Evolutionary conservation across 208 protist genomes (phyloP).

Genomic region (Wallacemonas sp.): DNA sequence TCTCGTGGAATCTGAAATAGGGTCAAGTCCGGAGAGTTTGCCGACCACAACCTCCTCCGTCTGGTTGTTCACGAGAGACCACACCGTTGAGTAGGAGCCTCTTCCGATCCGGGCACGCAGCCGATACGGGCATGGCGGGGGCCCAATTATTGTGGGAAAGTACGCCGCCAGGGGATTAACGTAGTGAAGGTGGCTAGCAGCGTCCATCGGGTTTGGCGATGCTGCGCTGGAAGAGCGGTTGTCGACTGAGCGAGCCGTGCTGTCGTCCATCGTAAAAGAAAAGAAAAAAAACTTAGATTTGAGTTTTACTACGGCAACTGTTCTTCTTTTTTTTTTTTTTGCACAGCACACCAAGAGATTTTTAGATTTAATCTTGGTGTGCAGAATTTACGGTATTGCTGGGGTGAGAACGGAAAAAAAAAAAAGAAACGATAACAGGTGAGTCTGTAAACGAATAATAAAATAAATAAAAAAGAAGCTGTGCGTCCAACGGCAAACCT

Average conservation of each 20-base stretch:
- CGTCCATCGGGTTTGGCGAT: neutral
- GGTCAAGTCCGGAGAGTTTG: constrained; percentile 48
- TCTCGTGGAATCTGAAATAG: constrained; percentile 35
- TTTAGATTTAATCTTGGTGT: too few relatives aligned
- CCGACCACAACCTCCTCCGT: constrained; percentile 51
- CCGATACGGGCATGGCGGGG: constrained; percentile 49
- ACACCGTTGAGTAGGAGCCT: constrained; percentile 65
- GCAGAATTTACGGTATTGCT: too few relatives aligned
- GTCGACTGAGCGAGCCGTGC: too few relatives aligned
- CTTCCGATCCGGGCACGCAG: constrained; percentile 45
- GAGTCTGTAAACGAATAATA: too few relatives aligned
- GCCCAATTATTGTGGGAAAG: constrained; percentile 54
- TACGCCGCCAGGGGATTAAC: constrained; percentile 39
- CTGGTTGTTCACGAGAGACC: constrained; percentile 54
- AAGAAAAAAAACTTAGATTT: constrained; percentile 4
- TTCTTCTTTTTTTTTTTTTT: neutral
- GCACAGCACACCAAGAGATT: too few relatives aligned
- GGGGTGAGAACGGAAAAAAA: neutral
- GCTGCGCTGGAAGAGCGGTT: too few relatives aligned
- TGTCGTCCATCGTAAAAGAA: too few relatives aligned
- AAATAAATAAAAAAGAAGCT: too few relatives aligned
- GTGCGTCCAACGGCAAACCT: too few relatives aligned
- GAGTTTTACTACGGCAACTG: neutral
- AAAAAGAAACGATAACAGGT: too few relatives aligned
- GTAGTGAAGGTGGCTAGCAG: constrained; percentile 27